Conservation (phyloP, 805 yeast species). For the Debaryomyces hansenii region DNA sequence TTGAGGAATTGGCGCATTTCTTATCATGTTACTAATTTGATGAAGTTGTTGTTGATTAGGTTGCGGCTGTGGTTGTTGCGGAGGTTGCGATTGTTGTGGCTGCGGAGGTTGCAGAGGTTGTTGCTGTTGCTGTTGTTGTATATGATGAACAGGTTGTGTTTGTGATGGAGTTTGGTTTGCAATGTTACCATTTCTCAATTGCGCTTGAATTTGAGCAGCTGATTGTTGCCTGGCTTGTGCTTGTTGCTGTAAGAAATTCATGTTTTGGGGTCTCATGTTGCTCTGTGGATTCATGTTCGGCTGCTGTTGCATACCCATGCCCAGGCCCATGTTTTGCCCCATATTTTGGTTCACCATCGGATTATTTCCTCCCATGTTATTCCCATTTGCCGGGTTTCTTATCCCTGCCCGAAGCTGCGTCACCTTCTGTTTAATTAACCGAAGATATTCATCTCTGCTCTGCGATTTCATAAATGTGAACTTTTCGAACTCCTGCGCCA, state of each 20-base stretch:
- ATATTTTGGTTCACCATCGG: constrained; percentile 12
- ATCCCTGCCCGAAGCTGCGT: constrained; percentile 27
- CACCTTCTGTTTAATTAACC: constrained; percentile 40
- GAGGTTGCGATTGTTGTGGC: constrained; percentile 19
- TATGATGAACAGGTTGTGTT: constrained; percentile 1
- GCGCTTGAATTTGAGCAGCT: constrained; percentile 43
- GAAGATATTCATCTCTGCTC: constrained; percentile 56
- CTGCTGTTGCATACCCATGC: constrained; percentile 2
- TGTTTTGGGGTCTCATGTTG: constrained; percentile 17
- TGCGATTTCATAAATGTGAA: constrained; percentile 60
- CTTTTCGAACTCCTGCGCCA: constrained; percentile 73
- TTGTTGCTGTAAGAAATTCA: constrained; percentile 40
- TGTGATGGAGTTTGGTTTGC: constrained; percentile 9
- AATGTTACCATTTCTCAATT: constrained; percentile 16
- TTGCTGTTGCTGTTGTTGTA: constrained; percentile 5
- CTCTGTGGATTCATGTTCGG: constrained; percentile 14
- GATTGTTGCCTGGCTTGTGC: constrained; percentile 54
- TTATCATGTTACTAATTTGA: constrained; percentile 45
- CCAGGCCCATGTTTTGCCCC: constrained; percentile 16
- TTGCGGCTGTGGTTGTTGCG: constrained; percentile 20
- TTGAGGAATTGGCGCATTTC: constrained; percentile 71
- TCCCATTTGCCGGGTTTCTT: constrained; percentile 11
- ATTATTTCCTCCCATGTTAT: neutral
- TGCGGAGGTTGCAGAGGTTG: neutral
- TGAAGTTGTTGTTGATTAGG: constrained; percentile 34